Conservation (phyloP, 2,329 filamentous ascomycete genomes). For the Thermothelomyces thermophilus region DNA sequence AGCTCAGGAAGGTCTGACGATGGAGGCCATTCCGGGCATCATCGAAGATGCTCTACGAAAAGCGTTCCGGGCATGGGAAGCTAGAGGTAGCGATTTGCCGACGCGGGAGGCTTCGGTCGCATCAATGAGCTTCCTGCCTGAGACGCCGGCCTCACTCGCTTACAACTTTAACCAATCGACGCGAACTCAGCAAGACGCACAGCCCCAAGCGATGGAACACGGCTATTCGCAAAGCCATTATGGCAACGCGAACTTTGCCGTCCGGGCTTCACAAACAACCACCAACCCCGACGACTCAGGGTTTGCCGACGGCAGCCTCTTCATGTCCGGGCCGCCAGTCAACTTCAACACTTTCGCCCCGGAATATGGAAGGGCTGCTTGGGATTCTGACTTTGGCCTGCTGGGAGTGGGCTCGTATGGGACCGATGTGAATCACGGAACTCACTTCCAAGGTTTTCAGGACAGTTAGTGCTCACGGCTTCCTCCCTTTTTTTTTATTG, state of each 20-base stretch:
- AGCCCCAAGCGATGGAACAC: background rate
- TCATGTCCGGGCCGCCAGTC: slow-evolving; percentile 3
- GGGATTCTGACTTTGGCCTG: slow-evolving; percentile 6
- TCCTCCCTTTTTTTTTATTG: too few species aligned
- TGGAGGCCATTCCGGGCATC: slow-evolving; percentile 15
- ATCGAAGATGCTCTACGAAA: slow-evolving; percentile 17
- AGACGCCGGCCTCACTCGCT: background rate
- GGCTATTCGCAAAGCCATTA: background rate
- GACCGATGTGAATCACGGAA: background rate
- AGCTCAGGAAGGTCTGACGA: slow-evolving; percentile 8
- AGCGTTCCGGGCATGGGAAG: slow-evolving; percentile 18
- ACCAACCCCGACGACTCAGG: slow-evolving; percentile 3
- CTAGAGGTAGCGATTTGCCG: slow-evolving; percentile 8
- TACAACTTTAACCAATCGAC: slow-evolving; percentile 1
- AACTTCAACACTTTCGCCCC: slow-evolving; percentile 6
- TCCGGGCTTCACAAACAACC: background rate
- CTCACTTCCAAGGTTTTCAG: slow-evolving; percentile 10
- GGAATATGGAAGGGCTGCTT: background rate
- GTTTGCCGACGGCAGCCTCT: slow-evolving; percentile 5
- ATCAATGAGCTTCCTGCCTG: slow-evolving; percentile 8
- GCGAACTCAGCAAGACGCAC: background rate
- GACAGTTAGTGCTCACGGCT: background rate
- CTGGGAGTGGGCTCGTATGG: background rate
- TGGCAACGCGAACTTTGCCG: background rate
- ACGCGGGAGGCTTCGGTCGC: slow-evolving; percentile 5